phyloP scores from a whole-genome alignment of 371 early-diverging fungal species.

The Smittium culicis region DNA sequence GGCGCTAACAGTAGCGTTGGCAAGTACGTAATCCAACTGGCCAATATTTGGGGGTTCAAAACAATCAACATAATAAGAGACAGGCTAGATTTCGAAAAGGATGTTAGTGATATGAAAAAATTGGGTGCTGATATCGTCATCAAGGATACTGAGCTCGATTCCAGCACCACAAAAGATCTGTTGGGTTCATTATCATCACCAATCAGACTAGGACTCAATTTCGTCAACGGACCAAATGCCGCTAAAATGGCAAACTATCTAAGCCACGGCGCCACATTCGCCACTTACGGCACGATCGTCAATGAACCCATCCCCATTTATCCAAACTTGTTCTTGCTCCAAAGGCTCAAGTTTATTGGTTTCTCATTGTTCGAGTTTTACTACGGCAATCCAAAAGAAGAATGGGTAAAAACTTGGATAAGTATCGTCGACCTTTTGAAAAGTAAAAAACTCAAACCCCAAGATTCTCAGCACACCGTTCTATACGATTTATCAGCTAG shows the following conservation, averaged over 20 bases:
- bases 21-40: conserved; percentile 79
- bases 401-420: conserved; percentile 19
- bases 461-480: too few species aligned
- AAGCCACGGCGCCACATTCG: conserved; percentile 21
- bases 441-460: conserved; percentile 19
- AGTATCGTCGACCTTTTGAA: conserved; percentile 14
- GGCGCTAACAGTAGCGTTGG: conserved; percentile 87
- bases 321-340: conserved; percentile 72
- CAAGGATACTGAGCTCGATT: conserved; percentile 41
- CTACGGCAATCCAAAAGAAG: conserved; percentile 12
- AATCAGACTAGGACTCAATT: conserved; percentile 64
- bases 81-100: conserved; percentile 45
- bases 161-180: conserved; percentile 23
- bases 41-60: conserved; percentile 55
- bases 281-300: conserved; percentile 85
- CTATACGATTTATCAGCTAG: too few species aligned
- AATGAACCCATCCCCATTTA: conserved; percentile 41
- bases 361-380: conserved; percentile 90
- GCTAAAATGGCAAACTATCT: conserved; percentile 57
- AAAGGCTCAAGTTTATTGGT: conserved; percentile 56
- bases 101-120: conserved; percentile 37
- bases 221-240: conserved; percentile 76
- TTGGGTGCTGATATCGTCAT: conserved; percentile 69
- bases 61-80: conserved; percentile 81
- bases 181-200: conserved; percentile 25